A percentile compares a stretch with the other conserved stretches of the same genome.
Conservation (phyloP, 169 alveolate genomes). For the Plasmodium vinckei region DNA sequence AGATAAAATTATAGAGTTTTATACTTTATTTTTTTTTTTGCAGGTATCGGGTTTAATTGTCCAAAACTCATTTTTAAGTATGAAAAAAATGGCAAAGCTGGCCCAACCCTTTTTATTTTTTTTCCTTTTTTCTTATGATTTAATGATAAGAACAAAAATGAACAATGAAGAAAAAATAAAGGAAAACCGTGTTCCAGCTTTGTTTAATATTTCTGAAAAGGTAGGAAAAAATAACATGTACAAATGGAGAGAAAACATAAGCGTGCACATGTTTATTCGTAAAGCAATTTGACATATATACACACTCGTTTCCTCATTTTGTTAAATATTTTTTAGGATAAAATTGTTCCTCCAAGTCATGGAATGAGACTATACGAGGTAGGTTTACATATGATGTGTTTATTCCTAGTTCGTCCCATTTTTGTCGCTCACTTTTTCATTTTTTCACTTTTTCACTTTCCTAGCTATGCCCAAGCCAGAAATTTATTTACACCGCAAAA, state of each 20-base stretch:
- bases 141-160: conserved; percentile 54
- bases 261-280: neutral
- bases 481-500: conserved; percentile 6
- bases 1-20: neutral
- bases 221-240: neutral
- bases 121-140: conserved; percentile 20
- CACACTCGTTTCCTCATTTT: neutral
- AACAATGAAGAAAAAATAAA: conserved; percentile 40
- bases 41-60: conserved; percentile 47
- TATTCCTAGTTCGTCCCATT: no score
- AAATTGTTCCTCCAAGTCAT: conserved; percentile 21
- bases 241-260: neutral
- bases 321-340: conserved; percentile 12
- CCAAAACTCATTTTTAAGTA: conserved; percentile 44
- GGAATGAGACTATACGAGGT: conserved; percentile 21
- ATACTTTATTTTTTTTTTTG: neutral
- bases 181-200: conserved; percentile 13
- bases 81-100: conserved; percentile 16
- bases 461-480: conserved; percentile 40
- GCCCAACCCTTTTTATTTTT: conserved; percentile 17
- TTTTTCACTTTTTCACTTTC: no score
- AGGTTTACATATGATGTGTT: neutral
- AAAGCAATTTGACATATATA: neutral
- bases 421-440: neutral
- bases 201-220: conserved; percentile 35